Evolutionary conservation across 2,329 filamentous ascomycete species (phyloP).

Genomic region (Diplodia corticola): DNA sequence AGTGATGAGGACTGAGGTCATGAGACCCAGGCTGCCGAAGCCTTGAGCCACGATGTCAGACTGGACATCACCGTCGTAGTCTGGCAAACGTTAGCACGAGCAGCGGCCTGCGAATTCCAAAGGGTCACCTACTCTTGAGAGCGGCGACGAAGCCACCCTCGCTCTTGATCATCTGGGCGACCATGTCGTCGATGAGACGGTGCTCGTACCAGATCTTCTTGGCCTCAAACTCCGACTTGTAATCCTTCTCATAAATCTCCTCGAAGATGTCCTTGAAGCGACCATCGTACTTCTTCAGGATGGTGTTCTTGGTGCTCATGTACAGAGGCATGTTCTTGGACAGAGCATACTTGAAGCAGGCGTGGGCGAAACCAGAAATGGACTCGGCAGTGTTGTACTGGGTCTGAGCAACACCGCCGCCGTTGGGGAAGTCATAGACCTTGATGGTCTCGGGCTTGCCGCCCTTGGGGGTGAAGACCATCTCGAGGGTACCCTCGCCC

Average conservation of each 20-base stretch:
- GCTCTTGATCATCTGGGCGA: constrained; percentile 99
- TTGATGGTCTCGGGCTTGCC: constrained; percentile 81
- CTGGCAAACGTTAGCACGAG: constrained; percentile 49
- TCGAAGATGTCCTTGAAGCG: constrained; percentile 99
- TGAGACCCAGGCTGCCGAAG: constrained; percentile 95
- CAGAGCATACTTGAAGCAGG: constrained; percentile 93
- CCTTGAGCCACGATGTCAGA: constrained; percentile 98
- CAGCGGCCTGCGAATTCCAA: background rate
- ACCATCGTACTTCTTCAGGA: constrained; percentile 97
- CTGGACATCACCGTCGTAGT: constrained; percentile 99
- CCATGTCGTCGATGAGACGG: constrained; percentile 98
- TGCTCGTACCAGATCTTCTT: constrained; percentile 99
- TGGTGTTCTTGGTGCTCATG: constrained; percentile 99
- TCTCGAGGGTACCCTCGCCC: constrained; percentile 83
- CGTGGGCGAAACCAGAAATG: constrained; percentile 91
- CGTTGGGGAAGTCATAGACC: constrained; percentile 85
- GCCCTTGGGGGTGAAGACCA: constrained; percentile 87
- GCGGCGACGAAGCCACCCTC: constrained; percentile 95
- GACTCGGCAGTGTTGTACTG: constrained; percentile 99
- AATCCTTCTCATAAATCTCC: constrained; percentile 85
- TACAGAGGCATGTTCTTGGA: constrained; percentile 89
- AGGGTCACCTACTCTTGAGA: constrained; percentile 76
- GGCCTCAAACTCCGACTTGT: constrained; percentile 85
- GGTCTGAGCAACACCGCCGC: constrained; percentile 86
- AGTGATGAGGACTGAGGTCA: constrained; percentile 97